Base-by-base conservation (phyloP, 768 basidiomycete species). In the Kwoniella dendrophila region DNA sequence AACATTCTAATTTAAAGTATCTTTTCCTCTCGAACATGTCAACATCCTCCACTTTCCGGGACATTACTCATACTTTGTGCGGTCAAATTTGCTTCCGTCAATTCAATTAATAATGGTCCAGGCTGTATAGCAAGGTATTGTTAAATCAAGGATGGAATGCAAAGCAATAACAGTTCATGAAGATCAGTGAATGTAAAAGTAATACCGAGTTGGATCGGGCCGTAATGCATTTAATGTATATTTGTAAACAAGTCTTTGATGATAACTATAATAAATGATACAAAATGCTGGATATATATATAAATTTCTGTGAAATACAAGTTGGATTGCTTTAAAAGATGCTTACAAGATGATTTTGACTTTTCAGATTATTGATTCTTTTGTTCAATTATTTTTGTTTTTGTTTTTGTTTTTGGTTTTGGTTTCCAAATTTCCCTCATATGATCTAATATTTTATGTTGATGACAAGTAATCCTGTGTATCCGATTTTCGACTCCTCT, bases 151-250 rank as follows among this genome's bases (percentile, higher is more conserved):
- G n/a, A n/a, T n/a, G n/a, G n/a, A n/a, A n/a, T n/a, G n/a, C n/a
- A n/a, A n/a, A n/a, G n/a, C n/a, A n/a, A n/a, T n/a, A n/a, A n/a
- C n/a, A n/a, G n/a, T n/a, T n/a, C n/a, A n/a, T n/a, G n/a, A n/a
- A n/a, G n/a, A n/a, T n/a, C n/a, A n/a, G n/a, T n/a, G n/a, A n/a
- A n/a, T n/a, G n/a, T n/a, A n/a, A n/a, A n/a, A n/a, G n/a, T n/a
- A n/a, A n/a, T n/a, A 50, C 53, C 52, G 53, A 62, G 60, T 62
- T 62, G 60, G 53, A 62, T 62, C 52, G 51, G 51, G 44, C 43
- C 43, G 54, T 20, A 43, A 14, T 14, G 41, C 41, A 43, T 43
- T 20, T 20, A 20, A 14, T 43, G 7, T 11, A 5, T 8, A 22
- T 40, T 55, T 30, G 18, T 34, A 18, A 36, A 20, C 33, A 11